Evolutionary conservation across 2,329 filamentous ascomycete genomes (phyloP).

Genomic region (Fusarium chuoi): DNA sequence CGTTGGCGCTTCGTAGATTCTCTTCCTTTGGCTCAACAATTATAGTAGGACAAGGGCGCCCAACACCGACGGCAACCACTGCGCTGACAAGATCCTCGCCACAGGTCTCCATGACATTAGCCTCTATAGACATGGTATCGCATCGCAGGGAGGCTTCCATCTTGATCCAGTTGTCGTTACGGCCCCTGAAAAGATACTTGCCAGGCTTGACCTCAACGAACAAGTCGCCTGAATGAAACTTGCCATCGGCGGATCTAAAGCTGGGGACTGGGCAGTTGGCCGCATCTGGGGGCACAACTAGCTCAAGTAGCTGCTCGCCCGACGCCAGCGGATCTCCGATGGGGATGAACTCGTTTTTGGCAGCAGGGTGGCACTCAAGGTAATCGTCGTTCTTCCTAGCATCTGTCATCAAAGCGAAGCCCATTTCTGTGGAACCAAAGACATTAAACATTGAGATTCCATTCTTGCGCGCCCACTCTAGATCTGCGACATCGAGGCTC

Average conservation of each 20-base stretch:
- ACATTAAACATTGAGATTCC: conserved; percentile 15
- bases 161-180: conserved; percentile 43
- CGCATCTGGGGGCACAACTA: conserved; percentile 16
- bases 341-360: conserved; percentile 16
- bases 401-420: conserved; percentile 1
- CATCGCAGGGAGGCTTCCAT: conserved; percentile 36
- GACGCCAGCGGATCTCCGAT: not conserved
- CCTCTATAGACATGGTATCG: conserved; percentile 36
- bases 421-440: conserved; percentile 29
- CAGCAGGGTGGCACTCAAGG: not conserved
- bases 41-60: conserved; percentile 32
- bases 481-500: not conserved
- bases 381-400: not conserved
- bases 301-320: conserved; percentile 15
- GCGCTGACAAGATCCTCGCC: conserved; percentile 29
- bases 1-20: not conserved
- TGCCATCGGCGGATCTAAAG: conserved; percentile 25
- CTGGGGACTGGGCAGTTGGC: conserved; percentile 24
- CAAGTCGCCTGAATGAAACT: conserved; percentile 40
- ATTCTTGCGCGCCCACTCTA: conserved; percentile 20
- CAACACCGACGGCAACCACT: conserved; percentile 30
- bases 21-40: conserved; percentile 26
- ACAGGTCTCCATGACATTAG: conserved; percentile 29
- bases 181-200: conserved; percentile 26
- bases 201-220: conserved; percentile 39